A percentile compares a stretch with the other conserved stretches of the same genome.
These are phyloP conservation scores for Metarhizium brunneum DNA, from an alignment of 2,329 filamentous ascomycete species.

Conservation along the genomic window DNA sequence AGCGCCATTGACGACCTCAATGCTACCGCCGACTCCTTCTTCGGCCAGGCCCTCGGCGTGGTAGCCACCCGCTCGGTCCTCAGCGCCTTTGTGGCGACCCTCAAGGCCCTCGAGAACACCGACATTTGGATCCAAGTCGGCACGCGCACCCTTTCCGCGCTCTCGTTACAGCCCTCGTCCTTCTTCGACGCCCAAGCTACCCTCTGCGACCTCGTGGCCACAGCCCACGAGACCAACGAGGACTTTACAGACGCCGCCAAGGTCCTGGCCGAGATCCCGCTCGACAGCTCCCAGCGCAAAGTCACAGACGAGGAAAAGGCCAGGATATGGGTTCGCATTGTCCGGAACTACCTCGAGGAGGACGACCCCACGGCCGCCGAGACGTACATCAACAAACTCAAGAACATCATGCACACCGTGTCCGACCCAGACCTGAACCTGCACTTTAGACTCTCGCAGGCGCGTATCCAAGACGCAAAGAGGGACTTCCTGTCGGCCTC, in stretches of 20 bases:
- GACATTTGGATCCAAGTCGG: constrained; percentile 69
- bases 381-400: constrained; percentile 86
- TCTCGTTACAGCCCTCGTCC: constrained; percentile 51
- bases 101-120: constrained; percentile 50
- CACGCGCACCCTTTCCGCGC: constrained; percentile 57
- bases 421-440: constrained; percentile 64
- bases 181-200: constrained; percentile 79
- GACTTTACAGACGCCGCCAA: constrained; percentile 74
- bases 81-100: constrained; percentile 52
- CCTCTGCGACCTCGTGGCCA: constrained; percentile 71
- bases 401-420: constrained; percentile 79
- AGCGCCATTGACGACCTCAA: constrained; percentile 48
- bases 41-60: constrained; percentile 62
- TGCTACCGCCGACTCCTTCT: constrained; percentile 57
- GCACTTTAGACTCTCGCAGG: constrained; percentile 85
- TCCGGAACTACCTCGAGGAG: constrained; percentile 86
- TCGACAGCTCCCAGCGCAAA: constrained; percentile 81
- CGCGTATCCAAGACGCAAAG: constrained; percentile 85
- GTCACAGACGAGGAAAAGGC: constrained; percentile 77
- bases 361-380: constrained; percentile 83
- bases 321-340: constrained; percentile 84
- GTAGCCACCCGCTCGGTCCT: constrained; percentile 68
- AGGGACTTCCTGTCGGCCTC: constrained; percentile 83
- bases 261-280: constrained; percentile 70
- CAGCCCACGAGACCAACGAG: constrained; percentile 73